Percentiles rank a stretch among this genome's conserved stretches.
Conservation (phyloP, 1,139 yeast species). For the Saccharomycopsis hybrid region DNA sequence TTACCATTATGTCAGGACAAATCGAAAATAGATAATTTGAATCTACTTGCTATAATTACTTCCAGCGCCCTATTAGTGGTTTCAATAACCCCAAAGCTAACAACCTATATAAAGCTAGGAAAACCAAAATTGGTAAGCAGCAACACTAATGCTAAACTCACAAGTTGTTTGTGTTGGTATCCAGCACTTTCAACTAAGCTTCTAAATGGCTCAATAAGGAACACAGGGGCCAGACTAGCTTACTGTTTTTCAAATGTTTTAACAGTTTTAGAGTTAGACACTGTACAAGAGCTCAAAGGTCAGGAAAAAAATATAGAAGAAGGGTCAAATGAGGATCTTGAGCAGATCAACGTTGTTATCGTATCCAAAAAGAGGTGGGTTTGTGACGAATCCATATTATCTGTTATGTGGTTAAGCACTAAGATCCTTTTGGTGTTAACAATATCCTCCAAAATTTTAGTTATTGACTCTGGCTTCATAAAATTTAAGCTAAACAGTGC, state of each 20-base stretch:
- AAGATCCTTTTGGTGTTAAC: conserved; percentile 47
- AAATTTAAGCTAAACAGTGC: conserved; percentile 1
- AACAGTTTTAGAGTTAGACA: conserved; percentile 46
- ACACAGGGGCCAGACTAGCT: conserved; percentile 47
- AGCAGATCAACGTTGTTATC: conserved; percentile 38
- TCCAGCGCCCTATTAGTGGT: conserved; percentile 44
- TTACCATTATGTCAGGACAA: conserved; percentile 50
- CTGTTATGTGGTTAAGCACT: conserved; percentile 55
- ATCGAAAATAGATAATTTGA: conserved; percentile 49
- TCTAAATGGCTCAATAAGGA: not conserved
- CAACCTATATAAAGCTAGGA: conserved; percentile 48
- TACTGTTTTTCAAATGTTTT: conserved; percentile 61
- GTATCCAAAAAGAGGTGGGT: conserved; percentile 42
- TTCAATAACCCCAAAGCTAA: conserved; percentile 47
- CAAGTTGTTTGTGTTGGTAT: conserved; percentile 56
- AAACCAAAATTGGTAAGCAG: conserved; percentile 35
- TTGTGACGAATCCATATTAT: conserved; percentile 41
- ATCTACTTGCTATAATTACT: conserved; percentile 58
- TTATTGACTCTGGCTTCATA: conserved; percentile 31
- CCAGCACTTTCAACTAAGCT: conserved; percentile 37
- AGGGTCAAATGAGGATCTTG: too few relatives aligned
- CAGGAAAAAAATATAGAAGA: too few relatives aligned
- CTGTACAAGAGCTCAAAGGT: conserved; percentile 30
- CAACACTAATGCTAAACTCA: conserved; percentile 29
- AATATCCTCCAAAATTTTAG: conserved; percentile 39